Evolutionary conservation across 2,329 filamentous ascomycete species (phyloP).

Genomic region (Teratosphaeriaceae sp.): DNA sequence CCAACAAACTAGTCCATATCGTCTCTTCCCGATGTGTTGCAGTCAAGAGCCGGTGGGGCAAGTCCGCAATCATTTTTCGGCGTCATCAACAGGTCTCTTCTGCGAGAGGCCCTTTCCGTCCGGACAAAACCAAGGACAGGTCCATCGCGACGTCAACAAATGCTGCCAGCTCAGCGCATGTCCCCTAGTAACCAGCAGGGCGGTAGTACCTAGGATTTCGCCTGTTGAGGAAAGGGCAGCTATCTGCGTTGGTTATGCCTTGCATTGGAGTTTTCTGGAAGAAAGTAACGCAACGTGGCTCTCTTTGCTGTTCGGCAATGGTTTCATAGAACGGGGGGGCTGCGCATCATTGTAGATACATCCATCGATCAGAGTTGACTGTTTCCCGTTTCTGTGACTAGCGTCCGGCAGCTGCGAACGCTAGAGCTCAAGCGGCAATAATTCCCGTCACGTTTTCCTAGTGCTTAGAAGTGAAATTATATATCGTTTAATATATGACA

Average conservation of each 20-base stretch:
- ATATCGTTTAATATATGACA: too few relatives aligned
- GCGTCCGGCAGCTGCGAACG: neutral
- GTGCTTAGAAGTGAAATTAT: neutral
- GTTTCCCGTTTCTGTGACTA: neutral
- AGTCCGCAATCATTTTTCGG: neutral
- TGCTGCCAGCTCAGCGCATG: neutral
- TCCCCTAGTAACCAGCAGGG: neutral
- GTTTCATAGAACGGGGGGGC: neutral
- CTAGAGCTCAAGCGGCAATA: conserved; percentile 1
- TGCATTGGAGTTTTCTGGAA: neutral
- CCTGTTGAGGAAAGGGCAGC: neutral
- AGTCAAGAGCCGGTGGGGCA: neutral
- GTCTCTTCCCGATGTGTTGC: neutral
- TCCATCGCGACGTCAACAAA: neutral
- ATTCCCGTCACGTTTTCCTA: neutral
- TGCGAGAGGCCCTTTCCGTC: neutral
- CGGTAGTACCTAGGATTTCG: neutral
- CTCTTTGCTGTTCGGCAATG: neutral
- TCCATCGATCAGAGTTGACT: neutral
- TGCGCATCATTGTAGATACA: neutral
- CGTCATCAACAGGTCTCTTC: neutral
- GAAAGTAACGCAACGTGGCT: neutral
- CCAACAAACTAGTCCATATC: neutral
- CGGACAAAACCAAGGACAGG: neutral
- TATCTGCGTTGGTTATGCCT: neutral